phyloP scores from a whole-genome alignment of 805 yeast species.

The Wickerhamiella dianesei region DNA sequence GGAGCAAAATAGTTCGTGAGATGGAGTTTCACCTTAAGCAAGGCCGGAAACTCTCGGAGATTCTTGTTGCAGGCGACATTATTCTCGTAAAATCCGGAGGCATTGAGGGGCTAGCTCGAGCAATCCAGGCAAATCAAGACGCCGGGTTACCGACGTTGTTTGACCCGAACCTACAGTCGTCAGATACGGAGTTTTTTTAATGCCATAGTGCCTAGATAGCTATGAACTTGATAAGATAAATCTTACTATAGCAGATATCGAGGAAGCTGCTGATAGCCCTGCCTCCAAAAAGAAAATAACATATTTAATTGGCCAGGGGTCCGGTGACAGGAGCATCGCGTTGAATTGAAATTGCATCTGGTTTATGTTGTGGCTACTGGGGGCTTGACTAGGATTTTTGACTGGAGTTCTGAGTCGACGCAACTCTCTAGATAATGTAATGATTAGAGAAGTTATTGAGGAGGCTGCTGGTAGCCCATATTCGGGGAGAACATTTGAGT shows the following conservation, averaged over 20 bases:
- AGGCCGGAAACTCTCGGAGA: conserved; percentile 10
- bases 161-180: background rate
- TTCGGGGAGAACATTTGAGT: background rate
- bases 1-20: conserved; percentile 6
- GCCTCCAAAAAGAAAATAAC: too few relatives aligned
- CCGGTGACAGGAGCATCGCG: too few relatives aligned
- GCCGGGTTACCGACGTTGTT: conserved; percentile 3
- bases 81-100: conserved; percentile 2
- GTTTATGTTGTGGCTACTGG: background rate
- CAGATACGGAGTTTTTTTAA: background rate
- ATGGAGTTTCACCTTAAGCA: conserved; percentile 8
- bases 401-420: too few relatives aligned
- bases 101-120: conserved; percentile 3
- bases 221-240: background rate
- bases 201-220: background rate
- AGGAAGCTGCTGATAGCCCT: too few relatives aligned
- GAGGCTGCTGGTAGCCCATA: background rate
- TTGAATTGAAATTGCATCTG: background rate
- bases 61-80: conserved; percentile 5
- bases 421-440: background rate
- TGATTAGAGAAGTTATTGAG: background rate
- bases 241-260: too few relatives aligned
- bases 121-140: conserved; percentile 2
- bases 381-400: too few relatives aligned
- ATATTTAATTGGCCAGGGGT: too few relatives aligned